These are phyloP conservation scores for Xylaria digitata DNA, from an alignment of 2,329 filamentous ascomycete genomes.

Conservation along the genomic window DNA sequence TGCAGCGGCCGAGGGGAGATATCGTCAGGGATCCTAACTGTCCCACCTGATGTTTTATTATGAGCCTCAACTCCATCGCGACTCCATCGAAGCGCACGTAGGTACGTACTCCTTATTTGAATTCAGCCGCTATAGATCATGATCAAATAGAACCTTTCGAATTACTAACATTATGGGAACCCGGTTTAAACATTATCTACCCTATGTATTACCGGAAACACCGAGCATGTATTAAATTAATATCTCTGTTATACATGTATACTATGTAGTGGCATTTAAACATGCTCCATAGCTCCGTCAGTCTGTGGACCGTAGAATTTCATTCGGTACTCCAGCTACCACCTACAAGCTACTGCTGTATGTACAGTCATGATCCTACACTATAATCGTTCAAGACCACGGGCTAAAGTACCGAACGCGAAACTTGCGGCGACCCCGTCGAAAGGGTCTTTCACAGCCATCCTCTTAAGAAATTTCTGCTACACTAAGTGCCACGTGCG, in stretches of 20 bases:
- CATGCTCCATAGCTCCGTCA: neutral
- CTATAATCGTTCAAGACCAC: no score
- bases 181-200: neutral
- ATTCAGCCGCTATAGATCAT: neutral
- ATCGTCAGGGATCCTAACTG: neutral
- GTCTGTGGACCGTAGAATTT: no score
- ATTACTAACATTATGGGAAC: neutral
- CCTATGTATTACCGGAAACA: no score
- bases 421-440: neutral
- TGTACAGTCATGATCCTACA: neutral
- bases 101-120: no score
- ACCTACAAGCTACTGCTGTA: neutral
- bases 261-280: no score
- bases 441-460: neutral
- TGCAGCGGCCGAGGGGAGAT: neutral
- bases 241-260: no score
- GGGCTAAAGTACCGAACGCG: no score
- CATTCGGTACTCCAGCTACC: no score
- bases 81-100: no score
- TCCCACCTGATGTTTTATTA: neutral
- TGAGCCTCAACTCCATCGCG: conserved; percentile 9
- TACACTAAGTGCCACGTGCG: neutral
- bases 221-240: no score
- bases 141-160: neutral
- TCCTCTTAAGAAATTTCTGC: neutral